A percentile compares a stretch with the other conserved stretches of the same genome.
Conservation (phyloP, 2,329 filamentous ascomycete species). For the Monosporascus cannonballus region DNA sequence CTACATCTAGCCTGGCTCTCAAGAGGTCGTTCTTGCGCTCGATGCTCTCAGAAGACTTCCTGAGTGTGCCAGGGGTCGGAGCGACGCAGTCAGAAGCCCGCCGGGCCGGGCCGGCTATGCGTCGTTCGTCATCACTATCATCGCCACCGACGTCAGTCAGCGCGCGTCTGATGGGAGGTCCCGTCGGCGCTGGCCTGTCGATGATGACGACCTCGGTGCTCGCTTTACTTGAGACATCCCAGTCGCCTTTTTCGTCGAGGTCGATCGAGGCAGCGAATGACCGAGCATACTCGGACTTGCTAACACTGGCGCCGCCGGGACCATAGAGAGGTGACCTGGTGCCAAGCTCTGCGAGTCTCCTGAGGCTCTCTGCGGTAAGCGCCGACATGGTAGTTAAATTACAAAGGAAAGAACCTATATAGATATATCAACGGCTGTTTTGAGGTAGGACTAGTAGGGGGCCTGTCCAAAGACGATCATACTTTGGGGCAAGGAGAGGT, state of each 20-base stretch:
- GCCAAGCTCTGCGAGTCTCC: conserved; percentile 11
- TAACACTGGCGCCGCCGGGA: conserved; percentile 4
- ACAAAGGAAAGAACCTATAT: not conserved
- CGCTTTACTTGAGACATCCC: conserved; percentile 1
- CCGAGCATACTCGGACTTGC: not conserved
- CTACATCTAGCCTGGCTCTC: not conserved
- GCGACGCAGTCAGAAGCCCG: not conserved
- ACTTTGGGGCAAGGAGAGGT: not conserved
- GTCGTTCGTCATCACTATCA: not conserved
- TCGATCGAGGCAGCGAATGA: not conserved
- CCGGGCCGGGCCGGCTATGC: not conserved
- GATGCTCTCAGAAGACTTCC: not conserved
- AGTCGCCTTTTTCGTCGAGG: not conserved
- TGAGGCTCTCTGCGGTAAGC: conserved; percentile 4
- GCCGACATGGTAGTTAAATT: not conserved
- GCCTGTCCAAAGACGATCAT: not conserved
- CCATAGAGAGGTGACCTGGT: conserved; percentile 9
- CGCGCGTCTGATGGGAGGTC: not conserved
- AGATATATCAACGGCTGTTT: not conserved
- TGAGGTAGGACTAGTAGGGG: not conserved
- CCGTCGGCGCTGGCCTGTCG: conserved; percentile 1
- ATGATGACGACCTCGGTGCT: conserved; percentile 6
- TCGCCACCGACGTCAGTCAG: not conserved
- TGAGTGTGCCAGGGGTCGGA: not conserved
- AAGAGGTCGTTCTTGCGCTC: not conserved